phyloP scores from a whole-genome alignment of 176 grass and related monocot species.

The Otatea glauca region DNA sequence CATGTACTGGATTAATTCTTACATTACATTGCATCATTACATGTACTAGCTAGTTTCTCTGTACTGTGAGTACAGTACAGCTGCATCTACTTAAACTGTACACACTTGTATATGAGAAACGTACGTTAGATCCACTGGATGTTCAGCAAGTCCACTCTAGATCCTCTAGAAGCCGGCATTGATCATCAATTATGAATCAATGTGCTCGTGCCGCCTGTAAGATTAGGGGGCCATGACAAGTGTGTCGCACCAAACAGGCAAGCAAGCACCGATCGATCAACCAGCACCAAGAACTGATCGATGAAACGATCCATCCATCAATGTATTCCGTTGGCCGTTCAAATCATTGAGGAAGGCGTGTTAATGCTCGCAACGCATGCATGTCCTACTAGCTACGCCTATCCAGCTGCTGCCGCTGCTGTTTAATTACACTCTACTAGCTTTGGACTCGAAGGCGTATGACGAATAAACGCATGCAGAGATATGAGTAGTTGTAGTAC shows the following conservation, averaged over 20 bases:
- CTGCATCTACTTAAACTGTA: neutral
- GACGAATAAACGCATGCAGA: neutral
- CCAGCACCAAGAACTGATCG: neutral
- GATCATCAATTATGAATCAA: neutral
- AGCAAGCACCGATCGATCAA: neutral
- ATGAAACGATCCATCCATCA: conserved; percentile 27
- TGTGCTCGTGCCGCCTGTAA: neutral
- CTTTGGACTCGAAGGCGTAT: neutral
- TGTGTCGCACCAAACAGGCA: neutral
- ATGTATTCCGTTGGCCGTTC: conserved; percentile 31
- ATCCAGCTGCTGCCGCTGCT: neutral
- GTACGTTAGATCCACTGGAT: neutral
- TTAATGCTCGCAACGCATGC: conserved; percentile 24
- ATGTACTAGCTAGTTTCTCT: neutral
- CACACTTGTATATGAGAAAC: neutral
- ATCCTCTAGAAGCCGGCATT: conserved; percentile 28
- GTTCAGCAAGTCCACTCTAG: neutral
- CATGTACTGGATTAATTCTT: neutral
- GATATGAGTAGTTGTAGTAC: neutral
- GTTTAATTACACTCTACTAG: neutral
- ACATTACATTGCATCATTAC: neutral
- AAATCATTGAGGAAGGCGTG: conserved; percentile 30
- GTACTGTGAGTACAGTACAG: neutral
- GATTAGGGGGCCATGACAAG: neutral
- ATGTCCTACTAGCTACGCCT: neutral